phyloP scores from a whole-genome alignment of 2,329 filamentous ascomycete species.

The Cladophialophora yegresii region DNA sequence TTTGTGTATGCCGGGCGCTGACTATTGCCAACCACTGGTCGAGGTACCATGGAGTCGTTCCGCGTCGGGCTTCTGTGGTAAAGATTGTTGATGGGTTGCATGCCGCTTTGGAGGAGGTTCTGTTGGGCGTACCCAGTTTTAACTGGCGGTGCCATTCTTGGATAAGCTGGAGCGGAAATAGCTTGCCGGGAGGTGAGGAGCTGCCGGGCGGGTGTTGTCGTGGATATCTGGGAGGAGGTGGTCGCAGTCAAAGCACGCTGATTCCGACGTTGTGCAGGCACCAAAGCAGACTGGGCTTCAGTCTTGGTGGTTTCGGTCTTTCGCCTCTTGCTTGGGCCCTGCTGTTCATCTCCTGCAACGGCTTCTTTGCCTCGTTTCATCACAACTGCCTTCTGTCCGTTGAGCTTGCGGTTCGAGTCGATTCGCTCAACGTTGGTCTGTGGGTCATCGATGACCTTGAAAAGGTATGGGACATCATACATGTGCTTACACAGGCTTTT shows the following conservation, averaged over 20 bases:
- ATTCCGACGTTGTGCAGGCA: not conserved
- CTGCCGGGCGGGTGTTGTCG: not conserved
- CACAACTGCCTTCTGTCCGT: slow-evolving; percentile 40
- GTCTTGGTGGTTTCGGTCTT: slow-evolving; percentile 2
- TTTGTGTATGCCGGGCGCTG: not conserved
- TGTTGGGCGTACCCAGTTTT: not conserved
- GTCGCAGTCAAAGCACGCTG: not conserved
- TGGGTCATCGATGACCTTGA: slow-evolving; percentile 45
- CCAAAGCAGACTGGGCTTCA: not conserved
- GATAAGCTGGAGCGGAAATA: not conserved
- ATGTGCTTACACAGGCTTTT: slow-evolving; percentile 48
- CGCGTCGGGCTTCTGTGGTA: not conserved
- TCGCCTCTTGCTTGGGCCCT: slow-evolving; percentile 6
- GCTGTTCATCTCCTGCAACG: slow-evolving; percentile 24
- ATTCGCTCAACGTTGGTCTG: slow-evolving; percentile 38
- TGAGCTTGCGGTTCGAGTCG: slow-evolving; percentile 41
- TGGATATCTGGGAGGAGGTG: not conserved
- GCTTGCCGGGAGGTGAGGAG: not conserved
- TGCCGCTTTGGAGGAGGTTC: not conserved
- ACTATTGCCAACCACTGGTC: no score
- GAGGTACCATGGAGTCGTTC: not conserved
- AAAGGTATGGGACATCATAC: slow-evolving; percentile 41
- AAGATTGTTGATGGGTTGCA: not conserved
- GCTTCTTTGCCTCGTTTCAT: slow-evolving; percentile 42
- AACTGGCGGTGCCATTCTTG: not conserved